Percentiles rank a stretch among this genome's conserved stretches.
Evolutionary conservation across 805 yeast genomes (phyloP).

Genomic region (Dipodascopsis tothii): DNA sequence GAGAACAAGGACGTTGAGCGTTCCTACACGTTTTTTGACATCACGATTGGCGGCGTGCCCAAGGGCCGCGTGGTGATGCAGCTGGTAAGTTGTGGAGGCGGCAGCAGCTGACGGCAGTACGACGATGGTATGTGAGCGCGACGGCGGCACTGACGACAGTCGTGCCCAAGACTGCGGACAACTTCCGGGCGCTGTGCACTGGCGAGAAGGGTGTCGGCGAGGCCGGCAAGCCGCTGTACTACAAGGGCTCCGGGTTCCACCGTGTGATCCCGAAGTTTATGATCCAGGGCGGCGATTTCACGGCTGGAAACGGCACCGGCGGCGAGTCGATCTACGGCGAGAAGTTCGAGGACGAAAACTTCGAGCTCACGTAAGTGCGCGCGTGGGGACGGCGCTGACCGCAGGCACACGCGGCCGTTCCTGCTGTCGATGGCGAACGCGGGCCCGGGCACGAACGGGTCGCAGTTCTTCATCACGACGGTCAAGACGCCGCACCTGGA

Average conservation of each 20-base stretch:
- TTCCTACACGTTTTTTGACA: conserved; percentile 62
- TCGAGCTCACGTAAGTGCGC: conserved; percentile 31
- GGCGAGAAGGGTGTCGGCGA: conserved; percentile 70
- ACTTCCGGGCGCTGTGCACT: conserved; percentile 79
- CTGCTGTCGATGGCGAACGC: conserved; percentile 94
- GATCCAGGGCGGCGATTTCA: conserved; percentile 86
- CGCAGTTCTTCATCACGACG: conserved; percentile 91
- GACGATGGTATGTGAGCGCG: conserved; percentile 6
- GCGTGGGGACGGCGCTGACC: too few relatives aligned
- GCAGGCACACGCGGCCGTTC: conserved; percentile 76
- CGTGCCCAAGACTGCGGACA: conserved; percentile 82
- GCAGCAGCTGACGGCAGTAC: conserved; percentile 3
- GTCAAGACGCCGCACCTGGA: conserved; percentile 90
- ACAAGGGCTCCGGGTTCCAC: conserved; percentile 77
- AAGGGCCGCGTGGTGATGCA: conserved; percentile 76
- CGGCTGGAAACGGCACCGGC: conserved; percentile 50
- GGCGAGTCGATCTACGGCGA: conserved; percentile 80
- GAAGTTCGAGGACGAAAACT: conserved; percentile 86
- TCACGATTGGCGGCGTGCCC: conserved; percentile 60
- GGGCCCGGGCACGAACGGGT: conserved; percentile 92
- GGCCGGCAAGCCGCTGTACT: conserved; percentile 59
- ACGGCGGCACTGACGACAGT: conserved; percentile 56
- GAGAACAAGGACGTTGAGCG: neutral
- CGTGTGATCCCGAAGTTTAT: conserved; percentile 73
- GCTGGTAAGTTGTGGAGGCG: conserved; percentile 34